Conservation (phyloP, 2,329 filamentous ascomycete genomes). For the Orbilia oligospora region DNA sequence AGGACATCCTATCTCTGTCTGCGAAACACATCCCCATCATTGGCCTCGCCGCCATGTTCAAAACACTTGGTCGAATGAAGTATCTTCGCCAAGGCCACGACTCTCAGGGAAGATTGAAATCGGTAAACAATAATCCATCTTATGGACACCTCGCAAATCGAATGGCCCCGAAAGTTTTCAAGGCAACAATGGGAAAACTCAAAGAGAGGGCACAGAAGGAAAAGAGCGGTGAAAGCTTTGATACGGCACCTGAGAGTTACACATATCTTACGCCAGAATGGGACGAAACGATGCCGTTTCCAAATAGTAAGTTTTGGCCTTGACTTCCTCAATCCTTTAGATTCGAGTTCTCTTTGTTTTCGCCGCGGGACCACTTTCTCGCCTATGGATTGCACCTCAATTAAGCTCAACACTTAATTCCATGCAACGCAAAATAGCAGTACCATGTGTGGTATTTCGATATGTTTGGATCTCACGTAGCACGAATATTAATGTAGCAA, state of each 20-base stretch:
- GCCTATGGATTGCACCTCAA: not conserved
- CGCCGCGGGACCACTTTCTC: no score
- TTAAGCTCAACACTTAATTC: constrained; percentile 4
- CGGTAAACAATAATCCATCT: constrained; percentile 60
- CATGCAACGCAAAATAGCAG: no score
- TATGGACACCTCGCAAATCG: constrained; percentile 60
- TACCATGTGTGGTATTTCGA: constrained; percentile 28
- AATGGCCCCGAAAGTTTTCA: constrained; percentile 56
- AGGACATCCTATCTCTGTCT: constrained; percentile 46
- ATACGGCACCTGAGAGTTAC: constrained; percentile 52
- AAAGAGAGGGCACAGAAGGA: constrained; percentile 30
- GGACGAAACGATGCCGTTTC: constrained; percentile 62
- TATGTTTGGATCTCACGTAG: not conserved
- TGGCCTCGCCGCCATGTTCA: constrained; percentile 59
- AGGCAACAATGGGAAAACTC: constrained; percentile 14
- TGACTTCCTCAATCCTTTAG: not conserved
- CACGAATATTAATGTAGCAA: constrained; percentile 8
- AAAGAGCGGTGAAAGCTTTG: constrained; percentile 49
- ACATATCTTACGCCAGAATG: constrained; percentile 62
- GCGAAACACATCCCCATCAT: constrained; percentile 50
- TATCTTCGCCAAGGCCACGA: constrained; percentile 60
- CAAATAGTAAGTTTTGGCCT: constrained; percentile 45
- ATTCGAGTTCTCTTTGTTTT: no score
- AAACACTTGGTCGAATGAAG: constrained; percentile 62
- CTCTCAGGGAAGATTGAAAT: constrained; percentile 61